Base-by-base conservation (phyloP, 2,329 filamentous ascomycete genomes). In the Aphanoascus verrucosus region DNA sequence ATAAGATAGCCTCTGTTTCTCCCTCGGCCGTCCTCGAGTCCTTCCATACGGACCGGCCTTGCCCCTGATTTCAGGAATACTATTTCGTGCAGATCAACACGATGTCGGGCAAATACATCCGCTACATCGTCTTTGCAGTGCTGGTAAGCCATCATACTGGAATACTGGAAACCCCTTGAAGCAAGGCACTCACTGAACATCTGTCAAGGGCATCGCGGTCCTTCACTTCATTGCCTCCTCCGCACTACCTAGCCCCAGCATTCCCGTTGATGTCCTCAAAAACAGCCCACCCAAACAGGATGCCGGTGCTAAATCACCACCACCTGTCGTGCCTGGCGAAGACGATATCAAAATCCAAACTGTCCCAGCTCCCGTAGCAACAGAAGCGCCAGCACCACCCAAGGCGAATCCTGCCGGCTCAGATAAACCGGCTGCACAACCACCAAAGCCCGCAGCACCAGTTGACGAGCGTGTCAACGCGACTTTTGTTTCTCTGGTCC, bases 401-500 rank as follows among this genome's bases (percentile, higher is more conserved):
- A 19, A 11, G 35, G 11, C 19, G 3, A 48, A 37, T 19, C 32
- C 48, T 14, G n/a, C 44, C 8, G 32, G 28, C 23, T 32, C 48
- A 9, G 19, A 28, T 20, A 40, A 52, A 44, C 6, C 28, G 2
- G n/a, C 35, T n/a, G 32, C 35, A 32, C 15, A 45, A 38, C 53
- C 54, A 50, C 50, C 41, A 57, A 45, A 47, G 56, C 45, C n/a
- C n/a, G n/a, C 53, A 54, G 55, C 54, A 46, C 60, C 62, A 12
- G 15, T 23, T 19, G 40, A 54, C 15, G 81, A 83, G 56, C 86
- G 88, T 64, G 88, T 94, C 78, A 98, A 98, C 71, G 93, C 94
- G 49, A 98, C 93, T 9, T 98, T 98, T 65, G 89, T 98, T 51
- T 95, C 90, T 19, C 80, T 98, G 57, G 93, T 93, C 52, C 85